Conservation (phyloP, 2,329 filamentous ascomycete species). For the Didymella lethalis region DNA sequence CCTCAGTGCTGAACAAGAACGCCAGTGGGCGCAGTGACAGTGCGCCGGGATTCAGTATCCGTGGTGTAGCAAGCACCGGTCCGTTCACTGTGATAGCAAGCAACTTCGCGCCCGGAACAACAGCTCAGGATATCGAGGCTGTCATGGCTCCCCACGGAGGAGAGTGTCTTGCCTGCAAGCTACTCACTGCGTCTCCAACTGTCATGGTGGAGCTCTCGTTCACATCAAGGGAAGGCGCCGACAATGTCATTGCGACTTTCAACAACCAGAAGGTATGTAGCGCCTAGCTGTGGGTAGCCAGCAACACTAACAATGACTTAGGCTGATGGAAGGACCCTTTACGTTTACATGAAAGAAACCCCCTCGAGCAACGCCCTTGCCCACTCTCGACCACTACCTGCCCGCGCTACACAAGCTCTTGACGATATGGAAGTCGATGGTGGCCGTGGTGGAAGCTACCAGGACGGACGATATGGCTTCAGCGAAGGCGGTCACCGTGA, state of each 20-base stretch:
- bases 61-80: slow-evolving; percentile 67
- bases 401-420: slow-evolving; percentile 33
- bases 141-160: slow-evolving; percentile 78
- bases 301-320: slow-evolving; percentile 51
- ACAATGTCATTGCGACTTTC: slow-evolving; percentile 77
- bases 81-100: slow-evolving; percentile 77
- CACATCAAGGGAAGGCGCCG: slow-evolving; percentile 73
- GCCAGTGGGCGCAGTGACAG: slow-evolving; percentile 41
- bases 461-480: slow-evolving; percentile 57
- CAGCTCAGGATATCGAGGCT: slow-evolving; percentile 81
- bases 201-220: slow-evolving; percentile 82
- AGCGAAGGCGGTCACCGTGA: slow-evolving; percentile 38
- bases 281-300: not conserved
- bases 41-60: slow-evolving; percentile 68
- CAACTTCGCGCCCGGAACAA: slow-evolving; percentile 84
- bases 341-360: slow-evolving; percentile 72
- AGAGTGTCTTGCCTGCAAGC: slow-evolving; percentile 69
- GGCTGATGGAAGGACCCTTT: slow-evolving; percentile 78
- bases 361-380: slow-evolving; percentile 37
- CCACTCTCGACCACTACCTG: slow-evolving; percentile 40
- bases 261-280: slow-evolving; percentile 76
- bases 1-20: slow-evolving; percentile 40
- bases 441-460: slow-evolving; percentile 47
- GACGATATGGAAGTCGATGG: slow-evolving; percentile 56
- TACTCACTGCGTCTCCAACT: slow-evolving; percentile 73